phyloP scores from a whole-genome alignment of 2,329 filamentous ascomycete species.

The Ilyonectria mors-panacis region DNA sequence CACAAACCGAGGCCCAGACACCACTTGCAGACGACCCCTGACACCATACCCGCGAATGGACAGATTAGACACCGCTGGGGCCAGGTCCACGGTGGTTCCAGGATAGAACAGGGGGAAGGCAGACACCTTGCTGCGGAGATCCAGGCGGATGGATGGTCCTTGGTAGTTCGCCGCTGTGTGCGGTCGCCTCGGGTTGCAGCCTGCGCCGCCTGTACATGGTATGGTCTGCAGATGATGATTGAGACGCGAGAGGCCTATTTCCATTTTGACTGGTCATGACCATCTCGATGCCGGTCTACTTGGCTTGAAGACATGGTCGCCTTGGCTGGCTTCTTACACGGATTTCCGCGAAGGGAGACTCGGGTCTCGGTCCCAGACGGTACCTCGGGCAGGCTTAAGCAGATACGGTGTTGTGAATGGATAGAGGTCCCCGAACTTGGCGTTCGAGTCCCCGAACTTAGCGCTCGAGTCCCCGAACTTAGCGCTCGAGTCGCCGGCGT shows the following conservation, averaged over 20 bases:
- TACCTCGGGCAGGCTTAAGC: not conserved
- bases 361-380: not conserved
- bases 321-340: not conserved
- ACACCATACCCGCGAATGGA: not conserved
- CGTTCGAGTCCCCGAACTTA: not conserved
- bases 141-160: not conserved
- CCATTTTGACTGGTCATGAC: not conserved
- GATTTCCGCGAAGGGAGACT: too few species aligned
- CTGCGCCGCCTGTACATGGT: not conserved
- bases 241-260: not conserved
- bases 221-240: not conserved
- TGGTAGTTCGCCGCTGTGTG: not conserved
- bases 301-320: not conserved
- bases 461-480: not conserved
- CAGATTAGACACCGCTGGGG: not conserved
- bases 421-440: not conserved
- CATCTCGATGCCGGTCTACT: not conserved
- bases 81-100: not conserved
- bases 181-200: constrained; percentile 4
- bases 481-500: not conserved
- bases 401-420: not conserved
- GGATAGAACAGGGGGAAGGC: not conserved
- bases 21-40: constrained; percentile 1
- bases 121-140: not conserved
- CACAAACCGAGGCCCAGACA: not conserved